Evolutionary conservation across 495 filamentous ascomycete species (phyloP).

Genomic region (Podospora sp.): DNA sequence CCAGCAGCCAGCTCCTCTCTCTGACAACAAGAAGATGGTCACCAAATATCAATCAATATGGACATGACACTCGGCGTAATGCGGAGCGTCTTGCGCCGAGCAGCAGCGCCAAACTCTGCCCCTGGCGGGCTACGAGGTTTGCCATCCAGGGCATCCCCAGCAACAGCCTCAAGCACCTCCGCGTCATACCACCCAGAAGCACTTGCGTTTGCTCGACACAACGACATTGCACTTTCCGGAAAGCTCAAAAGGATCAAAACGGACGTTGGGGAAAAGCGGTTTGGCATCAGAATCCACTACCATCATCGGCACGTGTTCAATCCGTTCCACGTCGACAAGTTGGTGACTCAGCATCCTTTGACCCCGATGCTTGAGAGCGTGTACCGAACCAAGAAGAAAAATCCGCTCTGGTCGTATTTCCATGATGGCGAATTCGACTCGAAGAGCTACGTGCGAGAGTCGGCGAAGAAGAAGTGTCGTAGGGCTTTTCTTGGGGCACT

Average conservation of each 20-base stretch:
- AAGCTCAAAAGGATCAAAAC: not conserved
- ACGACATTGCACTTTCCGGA: not conserved
- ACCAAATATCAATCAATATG: not conserved
- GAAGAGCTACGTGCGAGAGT: constrained; percentile 57
- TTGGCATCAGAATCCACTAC: not conserved
- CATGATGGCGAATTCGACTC: constrained; percentile 24
- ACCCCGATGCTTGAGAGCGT: constrained; percentile 32
- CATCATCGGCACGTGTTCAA: not conserved
- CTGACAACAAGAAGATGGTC: not conserved
- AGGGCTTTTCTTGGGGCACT: constrained; percentile 6
- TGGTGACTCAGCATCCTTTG: constrained; percentile 33
- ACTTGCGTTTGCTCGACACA: not conserved
- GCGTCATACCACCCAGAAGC: not conserved
- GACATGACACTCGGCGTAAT: not conserved
- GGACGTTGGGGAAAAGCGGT: not conserved
- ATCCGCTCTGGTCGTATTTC: constrained; percentile 56
- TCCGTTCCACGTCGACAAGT: not conserved
- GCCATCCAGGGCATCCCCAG: not conserved
- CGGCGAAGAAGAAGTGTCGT: constrained; percentile 49
- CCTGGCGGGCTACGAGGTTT: not conserved
- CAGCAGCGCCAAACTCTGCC: not conserved
- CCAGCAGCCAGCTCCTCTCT: not conserved
- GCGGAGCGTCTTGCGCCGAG: not conserved
- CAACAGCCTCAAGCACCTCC: not conserved
- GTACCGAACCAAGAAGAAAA: constrained; percentile 34